Evolutionary conservation across 192 early-diverging fungal species (phyloP).

Genomic region (Lobosporangium transversale): DNA sequence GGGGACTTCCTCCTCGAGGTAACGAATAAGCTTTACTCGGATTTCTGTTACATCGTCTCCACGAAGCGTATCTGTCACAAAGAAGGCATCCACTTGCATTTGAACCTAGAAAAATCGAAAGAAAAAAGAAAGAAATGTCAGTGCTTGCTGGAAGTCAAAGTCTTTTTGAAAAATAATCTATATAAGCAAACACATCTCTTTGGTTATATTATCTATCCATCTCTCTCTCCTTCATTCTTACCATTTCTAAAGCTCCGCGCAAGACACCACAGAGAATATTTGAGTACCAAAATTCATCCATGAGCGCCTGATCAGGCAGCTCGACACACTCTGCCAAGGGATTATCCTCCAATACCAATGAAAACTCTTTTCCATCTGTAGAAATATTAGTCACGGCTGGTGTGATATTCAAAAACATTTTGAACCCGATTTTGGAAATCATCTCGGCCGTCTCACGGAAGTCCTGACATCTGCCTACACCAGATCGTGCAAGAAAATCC

Average conservation of each 20-base stretch:
- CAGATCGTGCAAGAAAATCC: conserved; percentile 90
- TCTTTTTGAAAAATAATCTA: background rate
- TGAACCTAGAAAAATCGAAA: conserved; percentile 59
- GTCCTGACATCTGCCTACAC: conserved; percentile 83
- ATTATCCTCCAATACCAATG: conserved; percentile 95
- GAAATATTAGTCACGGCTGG: conserved; percentile 87
- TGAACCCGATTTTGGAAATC: conserved; percentile 96
- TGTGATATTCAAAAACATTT: conserved; percentile 92
- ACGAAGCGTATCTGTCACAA: conserved; percentile 84
- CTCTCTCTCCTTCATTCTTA: conserved; percentile 44
- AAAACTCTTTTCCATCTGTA: conserved; percentile 87
- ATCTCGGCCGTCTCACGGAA: conserved; percentile 94
- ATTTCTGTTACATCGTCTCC: conserved; percentile 95
- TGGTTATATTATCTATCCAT: background rate
- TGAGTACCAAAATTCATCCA: conserved; percentile 92
- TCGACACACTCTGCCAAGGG: conserved; percentile 98
- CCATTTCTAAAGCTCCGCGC: conserved; percentile 96
- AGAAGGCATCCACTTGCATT: conserved; percentile 89
- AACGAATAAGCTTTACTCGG: conserved; percentile 86
- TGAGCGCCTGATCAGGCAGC: conserved; percentile 75
- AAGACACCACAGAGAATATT: conserved; percentile 96
- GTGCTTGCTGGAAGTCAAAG: background rate
- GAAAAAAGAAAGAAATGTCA: conserved; percentile 8
- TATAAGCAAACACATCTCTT: background rate
- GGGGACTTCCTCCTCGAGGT: conserved; percentile 96